Conservation (phyloP, 148 eudicot species). For the Camellia granthamiana region DNA sequence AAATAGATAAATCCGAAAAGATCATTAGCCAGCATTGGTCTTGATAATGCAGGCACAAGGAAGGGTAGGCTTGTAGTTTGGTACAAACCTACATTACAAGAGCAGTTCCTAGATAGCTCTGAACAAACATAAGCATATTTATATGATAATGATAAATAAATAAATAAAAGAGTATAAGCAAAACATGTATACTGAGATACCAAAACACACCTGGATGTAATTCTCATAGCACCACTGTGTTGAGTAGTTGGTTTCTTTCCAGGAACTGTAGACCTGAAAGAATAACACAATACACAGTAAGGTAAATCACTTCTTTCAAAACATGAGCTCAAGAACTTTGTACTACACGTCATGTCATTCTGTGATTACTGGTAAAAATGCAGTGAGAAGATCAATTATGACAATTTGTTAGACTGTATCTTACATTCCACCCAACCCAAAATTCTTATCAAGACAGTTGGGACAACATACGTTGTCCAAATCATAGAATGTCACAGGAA, state of each 20-base stretch:
- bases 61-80: background rate
- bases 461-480: background rate
- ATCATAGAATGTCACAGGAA: background rate
- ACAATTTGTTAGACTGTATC: background rate
- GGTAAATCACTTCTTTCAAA: constrained; percentile 3
- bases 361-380: background rate
- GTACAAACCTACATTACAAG: background rate
- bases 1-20: background rate
- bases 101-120: background rate
- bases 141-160: background rate
- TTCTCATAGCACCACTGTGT: constrained; percentile 74
- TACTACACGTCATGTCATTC: background rate
- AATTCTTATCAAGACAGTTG: background rate
- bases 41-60: no score
- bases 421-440: background rate
- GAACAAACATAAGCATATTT: background rate
- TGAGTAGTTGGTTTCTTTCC: constrained; percentile 72
- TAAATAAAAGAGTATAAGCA: constrained; percentile 4
- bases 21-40: background rate
- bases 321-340: background rate
- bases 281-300: background rate
- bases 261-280: constrained; percentile 59
- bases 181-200: background rate
- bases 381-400: background rate
- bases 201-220: constrained; percentile 56